Evolutionary conservation across 2,329 filamentous ascomycete species (phyloP), one percentile per base, ranked within the genome.

Genomic region (Rhinocladiella mackenziei): DNA sequence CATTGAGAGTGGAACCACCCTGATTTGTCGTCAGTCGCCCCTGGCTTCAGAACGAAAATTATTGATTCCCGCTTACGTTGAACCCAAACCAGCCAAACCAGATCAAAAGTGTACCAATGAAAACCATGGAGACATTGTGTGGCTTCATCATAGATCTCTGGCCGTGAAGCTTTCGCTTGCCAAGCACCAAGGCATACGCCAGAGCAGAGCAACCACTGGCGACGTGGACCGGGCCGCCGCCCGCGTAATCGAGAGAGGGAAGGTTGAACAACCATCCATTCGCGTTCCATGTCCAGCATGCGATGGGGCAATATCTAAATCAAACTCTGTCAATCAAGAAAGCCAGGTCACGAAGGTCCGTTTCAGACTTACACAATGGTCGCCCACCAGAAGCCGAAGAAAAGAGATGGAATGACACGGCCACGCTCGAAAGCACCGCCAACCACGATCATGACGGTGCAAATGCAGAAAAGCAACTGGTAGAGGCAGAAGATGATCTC

Each of bases 201-300:
- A 87, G 75, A 6, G 83, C 83, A 15, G 81, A 78, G 49, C 80
- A 80, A 26, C 84, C 83, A 1, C 80, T 84, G 17, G 81, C 76
- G 58, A 87, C 83, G 65, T 87, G 83, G 15, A 88, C 83, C 29
- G 84, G 83, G 7, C 82, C 83, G 31, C 82, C 83, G 32, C 84
- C 84, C 20, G 84, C 83, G 57, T 86, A 88, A 64, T 87, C 83
- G 56, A 85, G 76, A 14, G 80, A 77, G 32, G 81, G 81, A 28
- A 86, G 74, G 15, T 76, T 75, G 64, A 73, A 81, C 22, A 84
- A 73, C 81, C 83, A 87, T 31, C 83, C 83, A 50, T 78, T 80
- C 38, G 71, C 66, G 64, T 86, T 86, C 84, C 83, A 87, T 26
- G 84, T 86, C 76, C 83, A 86, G 66, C 84, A 84, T 33, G 83